Evolutionary conservation across 371 early-diverging fungal genomes (phyloP).

Genomic region (Mucor racemosus): DNA sequence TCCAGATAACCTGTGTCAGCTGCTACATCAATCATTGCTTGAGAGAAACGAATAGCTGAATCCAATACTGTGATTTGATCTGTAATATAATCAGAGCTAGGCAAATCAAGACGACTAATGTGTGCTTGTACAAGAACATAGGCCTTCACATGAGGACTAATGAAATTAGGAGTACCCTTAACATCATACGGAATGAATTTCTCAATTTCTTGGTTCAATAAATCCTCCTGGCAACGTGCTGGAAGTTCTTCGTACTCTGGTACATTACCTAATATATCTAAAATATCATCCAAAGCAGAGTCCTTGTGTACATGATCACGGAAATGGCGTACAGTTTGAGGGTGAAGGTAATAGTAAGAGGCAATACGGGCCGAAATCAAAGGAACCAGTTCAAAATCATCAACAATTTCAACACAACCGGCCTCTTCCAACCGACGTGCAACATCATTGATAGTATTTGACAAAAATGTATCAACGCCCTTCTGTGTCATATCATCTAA

Average conservation of each 20-base stretch:
- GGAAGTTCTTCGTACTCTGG: slow-evolving; percentile 90
- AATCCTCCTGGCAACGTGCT: slow-evolving; percentile 92
- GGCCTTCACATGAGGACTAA: slow-evolving; percentile 88
- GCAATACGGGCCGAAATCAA: slow-evolving; percentile 83
- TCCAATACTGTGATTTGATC: slow-evolving; percentile 94
- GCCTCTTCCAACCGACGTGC: slow-evolving; percentile 69
- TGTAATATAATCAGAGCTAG: slow-evolving; percentile 89
- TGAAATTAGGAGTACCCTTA: slow-evolving; percentile 59
- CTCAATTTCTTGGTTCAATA: slow-evolving; percentile 79
- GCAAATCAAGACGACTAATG: slow-evolving; percentile 67
- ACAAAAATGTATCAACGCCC: slow-evolving; percentile 77
- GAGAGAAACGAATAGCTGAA: slow-evolving; percentile 86
- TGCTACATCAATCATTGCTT: slow-evolving; percentile 91
- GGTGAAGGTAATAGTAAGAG: slow-evolving; percentile 87
- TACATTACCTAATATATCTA: slow-evolving; percentile 78
- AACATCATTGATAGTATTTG: slow-evolving; percentile 74
- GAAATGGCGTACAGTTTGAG: slow-evolving; percentile 79
- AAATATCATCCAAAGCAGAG: slow-evolving; percentile 60
- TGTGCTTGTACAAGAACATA: slow-evolving; percentile 90
- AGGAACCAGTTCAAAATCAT: slow-evolving; percentile 66
- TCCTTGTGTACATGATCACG: slow-evolving; percentile 50
- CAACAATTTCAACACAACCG: slow-evolving; percentile 73
- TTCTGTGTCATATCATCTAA: slow-evolving; percentile 73
- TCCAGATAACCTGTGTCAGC: slow-evolving; percentile 72
- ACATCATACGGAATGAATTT: slow-evolving; percentile 63